A percentile compares a stretch with the other conserved stretches of the same genome.
These are phyloP conservation scores for Symbiodinium pilosum DNA, from an alignment of 73 alveolate genomes.

Conservation along the genomic window DNA sequence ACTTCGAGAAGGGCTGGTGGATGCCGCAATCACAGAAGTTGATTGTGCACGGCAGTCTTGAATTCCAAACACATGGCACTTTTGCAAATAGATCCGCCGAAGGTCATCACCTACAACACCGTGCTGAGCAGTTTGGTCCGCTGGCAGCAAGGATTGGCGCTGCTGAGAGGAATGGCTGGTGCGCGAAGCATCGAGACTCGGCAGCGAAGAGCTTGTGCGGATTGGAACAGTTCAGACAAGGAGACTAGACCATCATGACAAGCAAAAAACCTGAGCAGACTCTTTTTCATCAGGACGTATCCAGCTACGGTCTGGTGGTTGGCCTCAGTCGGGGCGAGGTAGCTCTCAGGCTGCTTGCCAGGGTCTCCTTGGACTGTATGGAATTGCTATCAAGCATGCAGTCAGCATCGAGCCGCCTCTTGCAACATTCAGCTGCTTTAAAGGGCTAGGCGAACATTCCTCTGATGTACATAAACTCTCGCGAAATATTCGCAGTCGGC, in stretches of 20 bases:
- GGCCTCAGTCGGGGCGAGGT: not conserved
- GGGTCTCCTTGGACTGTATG: not conserved
- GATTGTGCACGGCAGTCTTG: too few species aligned
- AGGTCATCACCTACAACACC: not conserved
- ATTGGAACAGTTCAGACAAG: not conserved
- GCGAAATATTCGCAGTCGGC: too few species aligned
- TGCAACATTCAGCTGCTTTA: too few species aligned
- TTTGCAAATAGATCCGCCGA: not conserved
- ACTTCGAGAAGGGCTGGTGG: not conserved
- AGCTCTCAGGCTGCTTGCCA: not conserved
- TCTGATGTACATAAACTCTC: too few species aligned
- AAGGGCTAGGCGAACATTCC: too few species aligned
- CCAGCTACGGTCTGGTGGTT: not conserved
- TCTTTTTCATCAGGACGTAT: not conserved
- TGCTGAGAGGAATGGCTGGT: not conserved
- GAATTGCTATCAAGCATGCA: not conserved
- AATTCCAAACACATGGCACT: not conserved
- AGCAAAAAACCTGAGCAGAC: not conserved
- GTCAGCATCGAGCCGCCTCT: too few species aligned
- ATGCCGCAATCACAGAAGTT: not conserved
- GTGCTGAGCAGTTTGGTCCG: not conserved
- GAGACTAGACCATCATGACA: too few species aligned
- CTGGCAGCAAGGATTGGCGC: not conserved
- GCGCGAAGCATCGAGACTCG: not conserved
- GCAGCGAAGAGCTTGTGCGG: not conserved